Evolutionary conservation across 257 asterid genomes (phyloP).

Genomic region (Gentiana straminea): DNA sequence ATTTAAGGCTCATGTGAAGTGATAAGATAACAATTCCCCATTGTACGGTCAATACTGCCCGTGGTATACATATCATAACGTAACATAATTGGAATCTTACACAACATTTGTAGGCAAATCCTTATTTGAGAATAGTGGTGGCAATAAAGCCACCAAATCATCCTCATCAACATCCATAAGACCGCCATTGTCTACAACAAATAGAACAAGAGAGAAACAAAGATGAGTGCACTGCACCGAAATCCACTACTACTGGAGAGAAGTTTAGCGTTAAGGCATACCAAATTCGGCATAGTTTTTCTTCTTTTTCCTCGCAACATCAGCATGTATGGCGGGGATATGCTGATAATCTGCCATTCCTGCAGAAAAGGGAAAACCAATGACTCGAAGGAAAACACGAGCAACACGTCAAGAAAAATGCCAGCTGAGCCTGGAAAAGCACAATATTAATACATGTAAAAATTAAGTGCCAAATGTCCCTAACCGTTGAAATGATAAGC

Average conservation of each 20-base stretch:
- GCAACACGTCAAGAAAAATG: slow-evolving; percentile 9
- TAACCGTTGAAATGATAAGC: slow-evolving; percentile 71
- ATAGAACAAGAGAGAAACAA: slow-evolving; percentile 12
- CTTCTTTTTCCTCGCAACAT: slow-evolving; percentile 50
- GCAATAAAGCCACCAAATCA: slow-evolving; percentile 68
- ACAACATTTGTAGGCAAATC: slow-evolving; percentile 59
- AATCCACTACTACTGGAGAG: background rate
- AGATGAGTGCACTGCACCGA: slow-evolving; percentile 1
- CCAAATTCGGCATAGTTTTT: slow-evolving; percentile 71
- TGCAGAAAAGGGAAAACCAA: slow-evolving; percentile 23
- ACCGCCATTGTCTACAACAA: slow-evolving; percentile 41
- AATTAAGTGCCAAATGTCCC: slow-evolving; percentile 5
- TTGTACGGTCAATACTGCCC: background rate
- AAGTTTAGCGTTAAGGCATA: slow-evolving; percentile 13
- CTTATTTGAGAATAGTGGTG: slow-evolving; percentile 72
- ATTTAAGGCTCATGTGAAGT: no score
- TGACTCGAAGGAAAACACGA: slow-evolving; percentile 13
- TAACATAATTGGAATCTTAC: slow-evolving; percentile 35
- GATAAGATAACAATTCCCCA: background rate
- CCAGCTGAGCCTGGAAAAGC: background rate
- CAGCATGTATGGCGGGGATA: slow-evolving; percentile 83
- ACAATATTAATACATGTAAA: slow-evolving; percentile 1
- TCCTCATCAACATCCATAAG: slow-evolving; percentile 65
- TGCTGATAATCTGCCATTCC: slow-evolving; percentile 98
- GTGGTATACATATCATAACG: background rate